Base-by-base conservation (phyloP, 1,284 basidiomycete species). In the Sutorius eximius region DNA sequence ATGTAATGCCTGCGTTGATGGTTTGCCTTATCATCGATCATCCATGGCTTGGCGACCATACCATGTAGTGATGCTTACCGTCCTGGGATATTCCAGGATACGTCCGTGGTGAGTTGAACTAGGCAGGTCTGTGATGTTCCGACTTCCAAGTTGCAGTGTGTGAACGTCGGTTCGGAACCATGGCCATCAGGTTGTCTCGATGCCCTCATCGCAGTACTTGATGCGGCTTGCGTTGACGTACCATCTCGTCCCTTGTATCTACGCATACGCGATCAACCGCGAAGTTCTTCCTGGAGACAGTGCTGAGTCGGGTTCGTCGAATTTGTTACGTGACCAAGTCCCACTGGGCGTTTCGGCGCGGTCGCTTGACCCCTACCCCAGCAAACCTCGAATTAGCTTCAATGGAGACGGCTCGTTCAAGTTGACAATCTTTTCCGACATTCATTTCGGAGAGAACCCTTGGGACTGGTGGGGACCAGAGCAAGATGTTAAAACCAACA, bases 401-500 rank as follows among this genome's bases (percentile, higher is more conserved):
- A 71, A 72, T 11, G 16, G 60, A 0, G 77, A 85, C 61, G 82
- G 81, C 1, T 81, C 80, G 1, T 85, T 87, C 75, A 86, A 85
- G 66, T 63, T 88, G 44, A 85, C 82, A 15, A 75, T 88, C 5
- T 86, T 87, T 64, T 85, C 83, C 4, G 86, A 87, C 61, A 64
- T 86, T 32, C 86, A 87, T 61, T 87, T 77, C 56, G 86, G 85
- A 22, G 85, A 86, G 67, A 85, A 86, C 61, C 83, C 84, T 8
- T 85, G 83, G 82, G 83, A 85, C 50, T 67, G 57, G 10, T 85
- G 84, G 83, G 85, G 24, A 27, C 24, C 24, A 27, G 24, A 27
- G 24, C 24, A 27, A 27, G 85, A 87, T 58, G 66, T 74, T 24
- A 82, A 85, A 43, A 85, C 82, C 51, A 74, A 73, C 1, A 64